Conservation (phyloP, 2,329 filamentous ascomycete species). For the Colletotrichum sp. region DNA sequence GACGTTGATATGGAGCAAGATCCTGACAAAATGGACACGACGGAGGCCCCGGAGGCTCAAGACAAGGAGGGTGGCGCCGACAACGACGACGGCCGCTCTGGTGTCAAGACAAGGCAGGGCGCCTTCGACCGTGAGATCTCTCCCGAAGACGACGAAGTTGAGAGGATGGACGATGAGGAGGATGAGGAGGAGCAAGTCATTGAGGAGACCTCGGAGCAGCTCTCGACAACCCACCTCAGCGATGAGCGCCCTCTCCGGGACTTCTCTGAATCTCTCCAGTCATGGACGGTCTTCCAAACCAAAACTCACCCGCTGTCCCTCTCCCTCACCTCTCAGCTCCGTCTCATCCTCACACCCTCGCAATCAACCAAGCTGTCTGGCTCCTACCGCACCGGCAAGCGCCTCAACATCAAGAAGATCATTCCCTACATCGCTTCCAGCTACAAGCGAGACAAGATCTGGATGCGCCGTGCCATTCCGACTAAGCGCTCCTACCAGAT, state of each 20-base stretch:
- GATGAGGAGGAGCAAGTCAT: conserved; percentile 54
- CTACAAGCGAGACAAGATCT: conserved; percentile 99
- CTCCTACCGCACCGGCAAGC: conserved; percentile 95
- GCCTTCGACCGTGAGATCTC: conserved; percentile 60
- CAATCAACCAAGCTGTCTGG: conserved; percentile 95
- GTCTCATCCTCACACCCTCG: conserved; percentile 92
- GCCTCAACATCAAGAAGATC: conserved; percentile 98
- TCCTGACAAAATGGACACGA: conserved; percentile 50
- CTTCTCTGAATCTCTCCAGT: conserved; percentile 65
- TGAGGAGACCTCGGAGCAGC: conserved; percentile 63
- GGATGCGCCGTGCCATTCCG: conserved; percentile 93
- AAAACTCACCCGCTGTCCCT: conserved; percentile 86
- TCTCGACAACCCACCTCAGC: conserved; percentile 76
- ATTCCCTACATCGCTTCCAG: conserved; percentile 98
- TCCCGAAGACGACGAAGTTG: conserved; percentile 38
- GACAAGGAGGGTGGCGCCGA: conserved; percentile 34
- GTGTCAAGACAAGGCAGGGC: conserved; percentile 64
- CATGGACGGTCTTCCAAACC: conserved; percentile 86
- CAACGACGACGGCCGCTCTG: conserved; percentile 60
- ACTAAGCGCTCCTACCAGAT: conserved; percentile 97
- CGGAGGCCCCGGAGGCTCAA: conserved; percentile 29
- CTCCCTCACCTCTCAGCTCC: conserved; percentile 90
- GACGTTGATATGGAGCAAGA: conserved; percentile 50
- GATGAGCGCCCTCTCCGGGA: conserved; percentile 48
- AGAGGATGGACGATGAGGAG: conserved; percentile 38